Percentiles rank a stretch among this genome's conserved stretches.
These are phyloP conservation scores for Rhizoclosmatium hyalinum DNA, from an alignment of 371 early-diverging fungal species.

Conservation along the genomic window DNA sequence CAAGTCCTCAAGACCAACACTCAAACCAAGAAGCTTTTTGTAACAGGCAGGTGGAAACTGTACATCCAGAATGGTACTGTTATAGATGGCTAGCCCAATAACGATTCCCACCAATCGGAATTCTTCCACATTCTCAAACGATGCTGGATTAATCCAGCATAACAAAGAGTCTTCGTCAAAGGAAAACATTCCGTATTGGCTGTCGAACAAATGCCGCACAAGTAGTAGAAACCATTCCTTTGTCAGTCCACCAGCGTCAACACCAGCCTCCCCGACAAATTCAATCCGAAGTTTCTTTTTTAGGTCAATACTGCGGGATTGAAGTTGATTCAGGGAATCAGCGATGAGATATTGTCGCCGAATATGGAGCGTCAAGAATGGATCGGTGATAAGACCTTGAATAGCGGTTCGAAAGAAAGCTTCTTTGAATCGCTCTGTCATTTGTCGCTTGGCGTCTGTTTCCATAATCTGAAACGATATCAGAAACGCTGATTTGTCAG, in stretches of 20 bases:
- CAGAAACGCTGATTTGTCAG: background rate
- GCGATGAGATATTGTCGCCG: conserved; percentile 48
- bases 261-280: conserved; percentile 60
- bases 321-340: conserved; percentile 53
- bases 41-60: conserved; percentile 90
- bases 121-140: conserved; percentile 75
- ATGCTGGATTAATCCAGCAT: conserved; percentile 82
- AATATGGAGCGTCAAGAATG: conserved; percentile 51
- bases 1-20: conserved; percentile 69
- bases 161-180: conserved; percentile 83
- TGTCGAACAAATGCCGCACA: conserved; percentile 89
- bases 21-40: conserved; percentile 85
- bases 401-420: conserved; percentile 50
- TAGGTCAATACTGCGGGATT: conserved; percentile 48
- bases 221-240: conserved; percentile 95
- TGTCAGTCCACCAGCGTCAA: conserved; percentile 97
- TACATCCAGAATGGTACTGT: conserved; percentile 89
- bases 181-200: conserved; percentile 90
- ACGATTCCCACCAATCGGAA: conserved; percentile 88
- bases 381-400: conserved; percentile 46
- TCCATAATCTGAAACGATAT: conserved; percentile 46
- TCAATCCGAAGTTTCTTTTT: conserved; percentile 56
- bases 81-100: conserved; percentile 92
- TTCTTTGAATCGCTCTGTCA: conserved; percentile 52
- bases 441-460: conserved; percentile 50